Evolutionary conservation across 768 basidiomycete genomes (phyloP), one percentile per base, ranked within the genome.

Genomic region (Lactifluus piperatus): DNA sequence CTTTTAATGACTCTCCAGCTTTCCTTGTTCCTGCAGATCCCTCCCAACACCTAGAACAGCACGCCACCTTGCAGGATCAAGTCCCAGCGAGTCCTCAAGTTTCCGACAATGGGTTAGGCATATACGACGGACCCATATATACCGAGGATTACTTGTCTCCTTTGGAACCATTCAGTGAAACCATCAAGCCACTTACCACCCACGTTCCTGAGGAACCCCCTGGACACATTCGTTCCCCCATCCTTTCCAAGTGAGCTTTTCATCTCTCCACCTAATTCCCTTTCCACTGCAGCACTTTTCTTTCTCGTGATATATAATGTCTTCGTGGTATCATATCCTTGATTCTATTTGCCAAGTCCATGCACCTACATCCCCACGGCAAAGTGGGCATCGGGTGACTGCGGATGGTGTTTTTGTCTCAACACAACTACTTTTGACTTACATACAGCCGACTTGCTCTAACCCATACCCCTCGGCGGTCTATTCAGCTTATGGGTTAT

Each of bases 171-270:
- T 60, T 60, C 29, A 44, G 45, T 7, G 59, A 60, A 36, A 46
- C 48, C 6, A 36, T 43, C 16, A 32, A 30, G 11, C 58, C 49
- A 26, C 52, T 50, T 29, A 27, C 37, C 26, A 16, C 48, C 2
- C 46, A n/a, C 22, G 34, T 30, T 26, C n/a, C 47, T 2, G 62
- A 60, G 44, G 29, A 30, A 5, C 34, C 41, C n/a, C 44, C 36
- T 3, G 56, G 63, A 24, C 63, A 64, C 22, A 32, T 64, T 30
- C 63, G 63, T 29, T 62, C 63, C 2, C 63, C 63, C 27, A 55
- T 64, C 39, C 56, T 64, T 44, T 62, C 63, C n/a, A 58, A 62
- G 63, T 64, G 55, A 62, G 63, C 36, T 32, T 27, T 48, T n/a
- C 29, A 24, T 51, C 36, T 27, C 24, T 53, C 27, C 11, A 11